A percentile compares a stretch with the other conserved stretches of the same genome.
Evolutionary conservation across 2,329 filamentous ascomycete genomes (phyloP).

Genomic region (Fusarium robinianum): DNA sequence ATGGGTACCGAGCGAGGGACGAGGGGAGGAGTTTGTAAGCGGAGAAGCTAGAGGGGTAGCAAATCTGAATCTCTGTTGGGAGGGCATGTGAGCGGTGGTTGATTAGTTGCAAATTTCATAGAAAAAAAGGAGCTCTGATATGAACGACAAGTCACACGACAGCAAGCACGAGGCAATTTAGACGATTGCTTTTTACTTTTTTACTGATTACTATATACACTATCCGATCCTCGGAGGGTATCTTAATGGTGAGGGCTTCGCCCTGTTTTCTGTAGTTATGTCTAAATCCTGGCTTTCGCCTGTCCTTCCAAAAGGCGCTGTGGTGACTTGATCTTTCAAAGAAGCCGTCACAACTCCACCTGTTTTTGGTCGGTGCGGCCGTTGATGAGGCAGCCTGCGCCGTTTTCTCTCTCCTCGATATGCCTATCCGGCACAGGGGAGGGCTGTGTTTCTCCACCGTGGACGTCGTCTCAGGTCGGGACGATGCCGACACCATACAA

Average conservation of each 20-base stretch:
- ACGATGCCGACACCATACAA: constrained; percentile 1
- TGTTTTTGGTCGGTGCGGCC: constrained; percentile 12
- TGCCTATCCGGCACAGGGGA: neutral
- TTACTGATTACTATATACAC: constrained; percentile 1
- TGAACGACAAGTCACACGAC: neutral
- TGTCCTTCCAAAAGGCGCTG: neutral
- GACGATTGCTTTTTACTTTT: constrained; percentile 10
- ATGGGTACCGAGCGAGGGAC: constrained; percentile 24
- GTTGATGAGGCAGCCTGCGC: neutral
- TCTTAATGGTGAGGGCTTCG: neutral
- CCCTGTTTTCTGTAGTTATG: neutral
- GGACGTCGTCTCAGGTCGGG: constrained; percentile 6
- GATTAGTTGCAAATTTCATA: no score
- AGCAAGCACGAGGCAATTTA: neutral
- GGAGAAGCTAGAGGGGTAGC: no score
- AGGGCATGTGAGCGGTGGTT: no score
- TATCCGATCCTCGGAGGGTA: neutral
- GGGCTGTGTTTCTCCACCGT: constrained; percentile 3
- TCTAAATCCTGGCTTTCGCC: neutral
- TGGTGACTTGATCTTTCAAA: neutral
- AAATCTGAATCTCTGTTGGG: no score
- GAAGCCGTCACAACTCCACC: neutral
- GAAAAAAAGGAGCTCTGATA: no score
- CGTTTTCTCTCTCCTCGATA: constrained; percentile 2
- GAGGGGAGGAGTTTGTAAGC: constrained; percentile 24